Base-by-base conservation (phyloP, 163 green algal species). In the Scenedesmus sp. region DNA sequence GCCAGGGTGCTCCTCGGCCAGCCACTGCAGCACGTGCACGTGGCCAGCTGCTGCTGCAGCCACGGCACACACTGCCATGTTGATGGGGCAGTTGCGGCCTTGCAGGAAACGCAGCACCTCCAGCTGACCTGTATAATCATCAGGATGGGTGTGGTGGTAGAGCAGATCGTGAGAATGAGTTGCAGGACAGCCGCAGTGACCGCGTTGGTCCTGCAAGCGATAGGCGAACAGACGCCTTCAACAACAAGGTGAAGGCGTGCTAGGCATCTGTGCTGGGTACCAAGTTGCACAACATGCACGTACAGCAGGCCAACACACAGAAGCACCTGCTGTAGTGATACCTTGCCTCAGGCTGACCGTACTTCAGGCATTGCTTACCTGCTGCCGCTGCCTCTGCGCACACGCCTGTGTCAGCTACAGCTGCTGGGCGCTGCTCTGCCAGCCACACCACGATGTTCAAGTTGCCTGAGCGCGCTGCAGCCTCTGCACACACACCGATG, bases 371-470 rank as follows among this genome's bases (percentile, higher is more conserved):
- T 5, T 76, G 30, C 65, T 76, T 30, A 76, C 65, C 65, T 76
- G 65, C 83, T 59, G 83, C 83, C 43, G 83, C 83, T 43, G 83
- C 83, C 70, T 88, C 83, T 56, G 83, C 56, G 30, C 83, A 88
- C 40, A 88, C 59, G 24, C 83, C 83, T 59, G 83, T 59, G 37
- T 88, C 83, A 56, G 61, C 12, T 33, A 46, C 44, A 24, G 22
- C 26, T 37, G 15, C 37, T 56, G 68, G 15, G 43, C 61, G 42
- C 65, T 89, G 84, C 42, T 53, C 22, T n/a, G 40, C 42, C 24
- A 89, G 70, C 65, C 61, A 89, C 24, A 70, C 22, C 9, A 89
- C 22, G 22, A 81, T 65, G 24, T 81, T 43, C 12, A 83, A 65
- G 51, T 89, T 40, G 6, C 84, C 84, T 65, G 65, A 40, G n/a